phyloP scores from a whole-genome alignment of 1,139 yeast genomes.

The Geotrichum restrictum region DNA sequence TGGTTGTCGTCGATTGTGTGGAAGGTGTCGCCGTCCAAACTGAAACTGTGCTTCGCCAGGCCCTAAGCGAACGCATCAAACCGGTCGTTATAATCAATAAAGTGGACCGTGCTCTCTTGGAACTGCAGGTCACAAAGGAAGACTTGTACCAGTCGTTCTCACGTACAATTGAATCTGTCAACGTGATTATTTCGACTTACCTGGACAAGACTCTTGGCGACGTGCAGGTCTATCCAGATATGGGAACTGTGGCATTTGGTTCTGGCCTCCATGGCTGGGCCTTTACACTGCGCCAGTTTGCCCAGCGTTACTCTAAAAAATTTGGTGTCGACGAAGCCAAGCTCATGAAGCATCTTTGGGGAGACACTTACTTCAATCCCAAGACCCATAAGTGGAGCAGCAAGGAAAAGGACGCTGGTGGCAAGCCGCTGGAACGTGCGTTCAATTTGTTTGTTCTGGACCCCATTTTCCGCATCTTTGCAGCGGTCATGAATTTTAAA shows the following conservation, averaged over 20 bases:
- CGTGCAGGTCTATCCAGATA: constrained; percentile 97
- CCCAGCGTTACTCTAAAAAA: constrained; percentile 96
- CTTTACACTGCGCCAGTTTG: constrained; percentile 98
- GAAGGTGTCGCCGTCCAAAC: constrained; percentile 99
- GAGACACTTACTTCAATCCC: constrained; percentile 99
- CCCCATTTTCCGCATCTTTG: constrained; percentile 96
- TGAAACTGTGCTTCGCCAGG: constrained; percentile 98
- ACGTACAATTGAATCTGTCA: constrained; percentile 98
- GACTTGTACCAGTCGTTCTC: constrained; percentile 97
- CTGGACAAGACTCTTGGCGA: constrained; percentile 90
- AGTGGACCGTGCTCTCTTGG: constrained; percentile 99
- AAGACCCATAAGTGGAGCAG: constrained; percentile 99
- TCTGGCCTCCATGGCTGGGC: constrained; percentile 99
- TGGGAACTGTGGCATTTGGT: constrained; percentile 99
- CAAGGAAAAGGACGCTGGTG: constrained; percentile 94
- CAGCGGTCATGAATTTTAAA: constrained; percentile 95
- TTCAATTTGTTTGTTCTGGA: constrained; percentile 99
- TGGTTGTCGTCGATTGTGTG: constrained; percentile 97
- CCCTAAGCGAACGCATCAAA: constrained; percentile 98
- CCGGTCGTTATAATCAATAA: constrained; percentile 98
- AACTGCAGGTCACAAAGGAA: constrained; percentile 97
- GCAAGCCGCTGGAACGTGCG: constrained; percentile 95
- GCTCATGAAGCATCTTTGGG: constrained; percentile 99
- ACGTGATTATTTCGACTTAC: constrained; percentile 96
- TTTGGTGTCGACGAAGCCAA: constrained; percentile 97